Conservation (phyloP, 2,329 filamentous ascomycete genomes). For the Colletotrichum noveboracense region DNA sequence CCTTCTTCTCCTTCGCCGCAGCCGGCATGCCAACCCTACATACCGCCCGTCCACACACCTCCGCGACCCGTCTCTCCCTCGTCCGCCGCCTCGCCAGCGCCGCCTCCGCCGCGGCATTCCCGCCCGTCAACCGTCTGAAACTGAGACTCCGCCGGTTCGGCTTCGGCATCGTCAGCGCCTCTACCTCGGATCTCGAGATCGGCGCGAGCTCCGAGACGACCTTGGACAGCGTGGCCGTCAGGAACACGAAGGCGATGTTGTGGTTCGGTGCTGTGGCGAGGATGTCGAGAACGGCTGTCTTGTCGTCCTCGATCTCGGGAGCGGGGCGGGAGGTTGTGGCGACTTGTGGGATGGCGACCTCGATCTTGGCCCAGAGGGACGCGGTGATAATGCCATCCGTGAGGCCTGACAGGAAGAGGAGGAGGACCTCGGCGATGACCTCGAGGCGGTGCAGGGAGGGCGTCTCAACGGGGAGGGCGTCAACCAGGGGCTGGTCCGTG, state of each 20-base stretch:
- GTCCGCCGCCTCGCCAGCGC: slow-evolving; percentile 55
- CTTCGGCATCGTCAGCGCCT: slow-evolving; percentile 32
- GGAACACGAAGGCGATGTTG: slow-evolving; percentile 88
- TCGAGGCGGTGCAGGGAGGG: slow-evolving; percentile 75
- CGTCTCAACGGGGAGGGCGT: slow-evolving; percentile 67
- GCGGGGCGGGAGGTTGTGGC: slow-evolving; percentile 18
- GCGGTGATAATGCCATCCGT: slow-evolving; percentile 80
- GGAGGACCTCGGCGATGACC: slow-evolving; percentile 71
- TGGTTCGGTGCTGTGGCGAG: slow-evolving; percentile 76
- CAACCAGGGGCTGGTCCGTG: slow-evolving; percentile 64
- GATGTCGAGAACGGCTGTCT: slow-evolving; percentile 70
- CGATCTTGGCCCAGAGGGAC: slow-evolving; percentile 73
- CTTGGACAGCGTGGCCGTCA: slow-evolving; percentile 75
- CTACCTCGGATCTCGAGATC: slow-evolving; percentile 40
- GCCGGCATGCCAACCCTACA: slow-evolving; percentile 53
- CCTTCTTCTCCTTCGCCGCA: slow-evolving; percentile 61
- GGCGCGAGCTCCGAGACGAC: slow-evolving; percentile 54
- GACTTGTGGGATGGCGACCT: slow-evolving; percentile 56
- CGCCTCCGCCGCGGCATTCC: slow-evolving; percentile 28
- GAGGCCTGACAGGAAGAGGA: slow-evolving; percentile 77
- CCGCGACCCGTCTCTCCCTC: slow-evolving; percentile 67
- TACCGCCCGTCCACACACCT: slow-evolving; percentile 67
- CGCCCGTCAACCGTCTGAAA: slow-evolving; percentile 39
- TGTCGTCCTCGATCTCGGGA: slow-evolving; percentile 45
- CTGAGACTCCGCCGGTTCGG: slow-evolving; percentile 48